Evolutionary conservation across 352 stramenopile genomes (phyloP).

Genomic region (Saprolegnia parasitica): DNA sequence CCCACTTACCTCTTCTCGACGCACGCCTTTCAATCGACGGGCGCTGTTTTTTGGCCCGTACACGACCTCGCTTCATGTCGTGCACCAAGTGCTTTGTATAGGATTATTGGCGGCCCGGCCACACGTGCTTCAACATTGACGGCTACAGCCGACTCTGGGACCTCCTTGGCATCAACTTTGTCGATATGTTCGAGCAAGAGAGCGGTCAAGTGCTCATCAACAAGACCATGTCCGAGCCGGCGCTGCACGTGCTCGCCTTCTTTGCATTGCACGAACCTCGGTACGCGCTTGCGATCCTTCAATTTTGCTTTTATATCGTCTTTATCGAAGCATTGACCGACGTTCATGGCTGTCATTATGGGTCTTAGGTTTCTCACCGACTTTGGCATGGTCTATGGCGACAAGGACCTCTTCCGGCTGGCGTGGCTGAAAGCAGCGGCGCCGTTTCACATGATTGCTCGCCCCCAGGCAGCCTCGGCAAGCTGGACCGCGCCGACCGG

Average conservation of each 20-base stretch:
- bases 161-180: slow-evolving; percentile 73
- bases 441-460: slow-evolving; percentile 66
- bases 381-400: slow-evolving; percentile 70
- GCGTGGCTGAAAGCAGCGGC: slow-evolving; percentile 74
- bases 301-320: no score
- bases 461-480: slow-evolving; percentile 49
- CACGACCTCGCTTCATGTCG: no score
- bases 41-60: slow-evolving; percentile 78
- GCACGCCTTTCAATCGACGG: slow-evolving; percentile 49
- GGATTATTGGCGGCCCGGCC: slow-evolving; percentile 68
- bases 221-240: slow-evolving; percentile 46
- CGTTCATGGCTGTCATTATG: no score
- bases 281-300: no score
- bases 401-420: no score
- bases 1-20: slow-evolving; percentile 78
- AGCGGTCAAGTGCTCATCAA: no score
- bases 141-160: slow-evolving; percentile 52
- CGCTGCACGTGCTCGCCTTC: slow-evolving; percentile 72
- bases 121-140: slow-evolving; percentile 70
- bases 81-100: no score
- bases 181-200: slow-evolving; percentile 83
- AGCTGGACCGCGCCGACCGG: neutral
- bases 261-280: slow-evolving; percentile 53
- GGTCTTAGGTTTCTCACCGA: slow-evolving; percentile 63
- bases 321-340: no score